Evolutionary conservation across 768 basidiomycete species (phyloP), one percentile per base, ranked within the genome.

Genomic region (Vishniacozyma victoriae): DNA sequence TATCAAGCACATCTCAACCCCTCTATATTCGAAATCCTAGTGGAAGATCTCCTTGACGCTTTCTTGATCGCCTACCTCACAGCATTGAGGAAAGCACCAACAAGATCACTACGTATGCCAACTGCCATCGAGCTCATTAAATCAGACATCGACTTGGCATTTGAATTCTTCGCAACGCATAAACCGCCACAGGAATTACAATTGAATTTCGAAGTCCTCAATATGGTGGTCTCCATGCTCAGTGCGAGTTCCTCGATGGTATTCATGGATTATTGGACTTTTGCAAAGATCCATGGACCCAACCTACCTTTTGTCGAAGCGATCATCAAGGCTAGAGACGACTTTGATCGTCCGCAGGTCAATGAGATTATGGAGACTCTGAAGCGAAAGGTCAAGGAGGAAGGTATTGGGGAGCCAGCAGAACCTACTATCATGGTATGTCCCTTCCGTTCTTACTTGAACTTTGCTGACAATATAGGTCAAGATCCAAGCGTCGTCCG

Each of bases 341-440:
- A 99, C 72, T 76, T 96, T 45, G 91, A 95, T 72, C 80, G 89
- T n/a, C 82, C 84, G 1, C 81, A 82, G 13, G 86, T 84, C 15
- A 84, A 76, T 59, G 92, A 97, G 50, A 85, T 93, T 25, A 90
- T 95, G 85, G 92, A 93, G 12, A 87, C 86, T 49, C 78, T 96
- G 57, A 87, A 85, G 70, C 79, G 89, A 41, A 96, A 91, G 72
- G 86, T 90, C 5, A 91, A 86, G 70, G 91, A 95, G 23, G 91
- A 96, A 64, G 61, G 59, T 25, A 60, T 72, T 11, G 48, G 38
- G 9, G 70, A 70, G 35, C 70, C 70, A 12, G 51, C 53, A 38
- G 70, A 72, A 44, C 66, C 70, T 22, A 72, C 70, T 26, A 72
- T 72, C 44, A 72, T 72, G 70, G 68, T 68, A 37, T 45, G 66